Evolutionary conservation across 2,329 filamentous ascomycete species (phyloP).

Genomic region (Botrytis paeoniae): DNA sequence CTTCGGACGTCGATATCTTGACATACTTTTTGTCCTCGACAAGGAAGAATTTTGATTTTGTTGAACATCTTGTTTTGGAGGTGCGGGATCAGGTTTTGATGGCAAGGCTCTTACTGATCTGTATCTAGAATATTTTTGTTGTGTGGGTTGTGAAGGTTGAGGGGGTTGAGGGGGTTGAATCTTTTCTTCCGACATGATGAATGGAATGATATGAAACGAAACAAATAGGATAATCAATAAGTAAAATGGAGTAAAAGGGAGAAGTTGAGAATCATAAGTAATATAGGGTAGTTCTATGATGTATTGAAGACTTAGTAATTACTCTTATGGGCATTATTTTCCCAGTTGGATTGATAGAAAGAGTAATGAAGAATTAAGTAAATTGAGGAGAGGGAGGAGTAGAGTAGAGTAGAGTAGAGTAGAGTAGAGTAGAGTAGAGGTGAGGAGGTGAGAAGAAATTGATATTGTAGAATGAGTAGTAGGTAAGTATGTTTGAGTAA

Average conservation of each 20-base stretch:
- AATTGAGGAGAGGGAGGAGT: background rate
- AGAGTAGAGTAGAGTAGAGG: background rate
- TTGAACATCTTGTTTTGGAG: conserved; percentile 23
- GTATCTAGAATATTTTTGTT: conserved; percentile 55
- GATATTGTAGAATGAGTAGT: background rate
- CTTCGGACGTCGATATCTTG: conserved; percentile 39
- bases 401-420: background rate
- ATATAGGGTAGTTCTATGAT: conserved; percentile 14
- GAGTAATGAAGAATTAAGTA: background rate
- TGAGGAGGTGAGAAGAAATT: background rate
- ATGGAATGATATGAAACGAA: background rate
- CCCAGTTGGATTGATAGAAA: background rate
- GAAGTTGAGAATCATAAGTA: conserved; percentile 10
- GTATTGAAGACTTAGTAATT: background rate
- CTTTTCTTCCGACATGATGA: conserved; percentile 28
- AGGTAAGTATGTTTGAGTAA: too few relatives aligned
- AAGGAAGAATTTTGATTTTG: background rate
- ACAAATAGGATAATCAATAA: background rate
- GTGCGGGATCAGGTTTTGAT: conserved; percentile 21
- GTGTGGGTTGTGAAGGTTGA: conserved; percentile 25
- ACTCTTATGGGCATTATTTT: conserved; percentile 15
- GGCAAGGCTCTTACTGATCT: conserved; percentile 51
- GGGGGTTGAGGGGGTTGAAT: conserved; percentile 21
- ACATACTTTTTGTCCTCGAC: conserved; percentile 39
- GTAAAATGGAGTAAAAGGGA: background rate